Evolutionary conservation across 805 yeast genomes (phyloP).

Genomic region (Saturnispora ahearnii): DNA sequence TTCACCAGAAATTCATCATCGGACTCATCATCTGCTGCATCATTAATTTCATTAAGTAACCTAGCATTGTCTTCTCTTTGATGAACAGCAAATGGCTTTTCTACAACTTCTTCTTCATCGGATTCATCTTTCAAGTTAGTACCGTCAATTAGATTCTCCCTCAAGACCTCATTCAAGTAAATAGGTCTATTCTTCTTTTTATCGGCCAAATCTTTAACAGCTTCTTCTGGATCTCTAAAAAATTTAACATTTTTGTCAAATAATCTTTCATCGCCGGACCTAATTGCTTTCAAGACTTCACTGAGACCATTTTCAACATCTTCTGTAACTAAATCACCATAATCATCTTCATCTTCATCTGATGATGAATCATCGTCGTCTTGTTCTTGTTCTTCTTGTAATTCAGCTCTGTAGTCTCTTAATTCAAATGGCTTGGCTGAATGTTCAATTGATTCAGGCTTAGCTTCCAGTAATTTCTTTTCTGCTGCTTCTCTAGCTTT

Average conservation of each 20-base stretch:
- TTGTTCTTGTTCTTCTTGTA: conserved; percentile 17
- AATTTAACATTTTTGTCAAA: conserved; percentile 64
- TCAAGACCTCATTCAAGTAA: conserved; percentile 85
- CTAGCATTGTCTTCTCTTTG: conserved; percentile 68
- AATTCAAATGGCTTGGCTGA: conserved; percentile 8
- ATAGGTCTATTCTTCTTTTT: conserved; percentile 51
- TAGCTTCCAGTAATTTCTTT: not conserved
- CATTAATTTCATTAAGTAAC: conserved; percentile 68
- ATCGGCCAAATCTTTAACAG: conserved; percentile 41
- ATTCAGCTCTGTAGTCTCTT: conserved; percentile 10
- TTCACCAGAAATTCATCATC: conserved; percentile 46
- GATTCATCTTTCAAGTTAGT: conserved; percentile 47
- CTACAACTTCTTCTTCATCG: conserved; percentile 41
- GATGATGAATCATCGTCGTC: conserved; percentile 15
- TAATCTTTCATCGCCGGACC: conserved; percentile 53
- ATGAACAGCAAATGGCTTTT: conserved; percentile 64
- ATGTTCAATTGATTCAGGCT: conserved; percentile 1
- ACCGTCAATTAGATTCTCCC: conserved; percentile 71
- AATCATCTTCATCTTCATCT: conserved; percentile 71
- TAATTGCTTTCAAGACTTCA: conserved; percentile 62
- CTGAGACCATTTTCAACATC: conserved; percentile 76
- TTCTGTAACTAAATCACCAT: conserved; percentile 77
- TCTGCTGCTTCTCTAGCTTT: conserved; percentile 44
- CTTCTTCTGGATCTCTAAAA: conserved; percentile 52
- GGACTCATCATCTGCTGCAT: conserved; percentile 41